phyloP scores from a whole-genome alignment of 2,329 filamentous ascomycete genomes.

The Monosporascus cannonballus region DNA sequence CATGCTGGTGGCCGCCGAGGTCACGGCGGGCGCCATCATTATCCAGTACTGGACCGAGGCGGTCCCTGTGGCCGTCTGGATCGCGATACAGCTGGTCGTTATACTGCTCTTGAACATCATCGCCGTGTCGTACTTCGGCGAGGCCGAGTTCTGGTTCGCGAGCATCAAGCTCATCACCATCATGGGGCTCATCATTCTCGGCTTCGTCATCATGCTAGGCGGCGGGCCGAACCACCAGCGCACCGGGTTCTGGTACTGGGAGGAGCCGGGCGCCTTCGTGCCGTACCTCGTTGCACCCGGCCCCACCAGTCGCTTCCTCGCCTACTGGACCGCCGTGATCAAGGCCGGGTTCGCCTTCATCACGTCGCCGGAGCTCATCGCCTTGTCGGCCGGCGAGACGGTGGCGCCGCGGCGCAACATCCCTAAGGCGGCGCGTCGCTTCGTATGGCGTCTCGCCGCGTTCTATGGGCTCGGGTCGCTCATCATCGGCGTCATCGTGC shows the following conservation, averaged over 20 bases:
- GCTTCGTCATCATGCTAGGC: slow-evolving; percentile 50
- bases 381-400: slow-evolving; percentile 60
- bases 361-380: slow-evolving; percentile 56
- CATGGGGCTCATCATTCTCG: slow-evolving; percentile 49
- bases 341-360: slow-evolving; percentile 58
- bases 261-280: slow-evolving; percentile 37
- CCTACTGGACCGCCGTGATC: slow-evolving; percentile 51
- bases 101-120: slow-evolving; percentile 51
- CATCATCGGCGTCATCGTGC: slow-evolving; percentile 54
- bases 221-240: slow-evolving; percentile 44
- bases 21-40: slow-evolving; percentile 51
- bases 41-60: slow-evolving; percentile 54
- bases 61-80: slow-evolving; percentile 51
- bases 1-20: slow-evolving; percentile 52
- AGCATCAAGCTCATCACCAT: slow-evolving; percentile 56
- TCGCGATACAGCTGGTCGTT: slow-evolving; percentile 49
- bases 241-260: slow-evolving; percentile 46
- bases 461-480: slow-evolving; percentile 60
- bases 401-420: slow-evolving; percentile 59
- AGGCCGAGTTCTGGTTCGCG: slow-evolving; percentile 57
- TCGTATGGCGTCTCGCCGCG: slow-evolving; percentile 55
- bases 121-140: slow-evolving; percentile 51
- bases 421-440: slow-evolving; percentile 57
- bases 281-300: slow-evolving; percentile 38
- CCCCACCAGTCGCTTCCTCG: slow-evolving; percentile 47